Evolutionary conservation across 257 asterid genomes (phyloP), one percentile per base, ranked within the genome.

Genomic region (Salvia miltiorrhiza): DNA sequence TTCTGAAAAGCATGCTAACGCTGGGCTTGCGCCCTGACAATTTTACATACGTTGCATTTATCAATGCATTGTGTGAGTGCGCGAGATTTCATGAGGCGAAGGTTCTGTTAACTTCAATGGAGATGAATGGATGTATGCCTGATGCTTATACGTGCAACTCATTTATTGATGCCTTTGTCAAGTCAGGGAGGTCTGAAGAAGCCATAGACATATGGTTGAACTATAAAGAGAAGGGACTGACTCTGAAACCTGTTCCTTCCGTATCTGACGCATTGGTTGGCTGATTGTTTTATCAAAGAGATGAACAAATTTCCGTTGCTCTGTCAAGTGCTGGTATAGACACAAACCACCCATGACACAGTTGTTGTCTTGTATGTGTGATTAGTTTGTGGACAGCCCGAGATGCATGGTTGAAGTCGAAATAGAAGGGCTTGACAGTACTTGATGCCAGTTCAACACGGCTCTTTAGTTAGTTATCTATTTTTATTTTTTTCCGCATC

Each of bases 11-110:
- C 84, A 90, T 93, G 97, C 65, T 84, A 64, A 16, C 77, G 0
- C 67, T 87, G 79, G 82, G 76, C 63, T 77, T 93, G 80, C 78
- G n/a, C 61, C 95, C 95, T 23, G 96, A 93, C 81, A 87, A 83
- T 73, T 83, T 82, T 78, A 90, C 97, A 8, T 90, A 83, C 43
- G 72, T 72, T 54, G 86, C 95, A 59, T 90, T 90, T 79, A 79
- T 93, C 70, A 83, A 72, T 79, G 84, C 84, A 30, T 74, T 90
- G 67, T 90, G 90, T 78, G 88, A 80, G 54, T 75, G 72, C 4
- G 90, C 90, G 80, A 88, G 92, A 63, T 80, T 77, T 60, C 47
- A 13, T 64, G 95, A 93, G 77, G 96, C 97, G 7, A 81, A 79
- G 70, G 78, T 57, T 44, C 73, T 90, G 74, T 83, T 93, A 72